phyloP scores from a whole-genome alignment of 331 rosid genomes.

The Quercus tomentella region DNA sequence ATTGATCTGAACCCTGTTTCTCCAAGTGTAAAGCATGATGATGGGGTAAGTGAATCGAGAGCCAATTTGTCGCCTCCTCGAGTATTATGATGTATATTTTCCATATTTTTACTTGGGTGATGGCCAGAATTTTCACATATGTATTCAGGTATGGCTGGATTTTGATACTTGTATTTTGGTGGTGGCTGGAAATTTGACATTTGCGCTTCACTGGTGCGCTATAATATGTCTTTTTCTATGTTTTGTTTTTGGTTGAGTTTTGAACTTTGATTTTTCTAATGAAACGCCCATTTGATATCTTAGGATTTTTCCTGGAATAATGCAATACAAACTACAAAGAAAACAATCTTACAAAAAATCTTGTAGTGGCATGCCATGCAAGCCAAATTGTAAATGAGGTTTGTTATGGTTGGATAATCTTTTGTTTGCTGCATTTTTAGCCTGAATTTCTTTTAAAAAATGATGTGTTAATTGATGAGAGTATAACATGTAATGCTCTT shows the following conservation, averaged over 20 bases:
- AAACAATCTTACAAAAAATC: too few species aligned
- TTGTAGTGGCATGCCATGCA: background rate
- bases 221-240: background rate
- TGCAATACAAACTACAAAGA: background rate
- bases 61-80: conserved; percentile 14
- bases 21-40: conserved; percentile 30
- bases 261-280: background rate
- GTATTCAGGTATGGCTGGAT: conserved; percentile 14
- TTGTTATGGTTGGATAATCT: too few species aligned
- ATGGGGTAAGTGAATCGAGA: conserved; percentile 31
- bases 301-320: background rate
- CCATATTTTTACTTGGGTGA: conserved; percentile 6
- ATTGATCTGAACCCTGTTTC: conserved; percentile 29
- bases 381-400: background rate
- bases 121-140: conserved; percentile 17
- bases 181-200: conserved; percentile 7
- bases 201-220: background rate
- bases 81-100: conserved; percentile 33
- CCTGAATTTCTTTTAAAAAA: too few species aligned
- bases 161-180: conserved; percentile 11
- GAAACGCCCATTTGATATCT: background rate
- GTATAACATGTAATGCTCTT: too few species aligned
- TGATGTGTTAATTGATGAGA: too few species aligned
- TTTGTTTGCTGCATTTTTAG: too few species aligned
- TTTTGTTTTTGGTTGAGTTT: conserved; percentile 12